Evolutionary conservation across 1,139 yeast genomes (phyloP), one percentile per base, ranked within the genome.

Genomic region (Saccharomyces hybrid): DNA sequence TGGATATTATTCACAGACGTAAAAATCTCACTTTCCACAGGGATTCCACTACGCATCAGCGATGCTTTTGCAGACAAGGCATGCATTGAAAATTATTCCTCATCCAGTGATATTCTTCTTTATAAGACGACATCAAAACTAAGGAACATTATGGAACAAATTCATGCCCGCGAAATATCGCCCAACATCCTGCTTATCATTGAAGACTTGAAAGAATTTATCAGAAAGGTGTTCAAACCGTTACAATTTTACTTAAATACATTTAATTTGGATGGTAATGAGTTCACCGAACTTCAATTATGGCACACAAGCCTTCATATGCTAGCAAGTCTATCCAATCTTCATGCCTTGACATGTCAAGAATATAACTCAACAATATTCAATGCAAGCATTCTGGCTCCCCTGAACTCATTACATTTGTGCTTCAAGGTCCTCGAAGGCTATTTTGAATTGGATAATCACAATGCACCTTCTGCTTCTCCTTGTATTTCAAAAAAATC

Each of bases 1-100:
- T 61, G 62, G 63, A 51, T 58, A 27, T 41, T 60, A 7, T 58
- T 54, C 46, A 56, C 59, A 25, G 64, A 61, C 41, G 26, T 58
- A 3, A 52, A 50, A 28, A 54, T 56, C 48, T 52, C 64, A 7
- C 50, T 57, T 32, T 54, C 57, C 11, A 42, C 56, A n/a, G 64
- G 64, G 2, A 52, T 52, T 5, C 58, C 62, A 1, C 52, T 56
- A 9, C 23, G 47, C 5, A 49, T 57, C 19, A 32, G 54, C 9
- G 56, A 55, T 11, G 47, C 14, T 7, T 32, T 48, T 25, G 52
- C 54, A 11, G 38, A 42, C 9, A 47, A 41, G 14, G 27, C 14
- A n/a, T n/a, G 44, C 28, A 23, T 41, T 53, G 58, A 9, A 38
- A 38, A 13, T n/a, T 46, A 19, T 23, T 42, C 8, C 28, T 49